Evolutionary conservation across 2,329 filamentous ascomycete species (phyloP).

Genomic region (Cyphellophora attinorum): DNA sequence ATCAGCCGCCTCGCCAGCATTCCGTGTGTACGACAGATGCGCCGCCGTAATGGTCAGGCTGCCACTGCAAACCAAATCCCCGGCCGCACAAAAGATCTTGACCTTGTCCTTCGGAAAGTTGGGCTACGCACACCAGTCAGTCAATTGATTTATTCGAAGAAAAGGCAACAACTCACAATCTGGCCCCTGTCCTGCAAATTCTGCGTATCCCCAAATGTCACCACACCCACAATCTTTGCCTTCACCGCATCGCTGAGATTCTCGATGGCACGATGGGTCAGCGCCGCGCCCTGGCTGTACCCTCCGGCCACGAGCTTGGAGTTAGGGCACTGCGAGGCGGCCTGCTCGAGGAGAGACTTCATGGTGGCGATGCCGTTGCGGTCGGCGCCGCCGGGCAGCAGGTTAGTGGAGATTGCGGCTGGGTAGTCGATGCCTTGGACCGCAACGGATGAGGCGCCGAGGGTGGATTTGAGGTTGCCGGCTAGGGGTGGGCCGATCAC

Average conservation of each 20-base stretch:
- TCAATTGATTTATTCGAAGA: not conserved
- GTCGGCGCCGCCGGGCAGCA: constrained; percentile 4
- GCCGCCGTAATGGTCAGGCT: constrained; percentile 30
- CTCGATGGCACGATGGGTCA: constrained; percentile 24
- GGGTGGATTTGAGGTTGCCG: constrained; percentile 16
- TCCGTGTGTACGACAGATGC: constrained; percentile 30
- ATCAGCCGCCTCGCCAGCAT: constrained; percentile 27
- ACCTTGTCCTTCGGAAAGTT: constrained; percentile 32
- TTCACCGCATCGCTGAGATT: constrained; percentile 16
- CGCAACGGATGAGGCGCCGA: constrained; percentile 3
- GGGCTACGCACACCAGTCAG: constrained; percentile 7
- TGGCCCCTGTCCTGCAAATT: constrained; percentile 28
- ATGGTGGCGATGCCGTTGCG: constrained; percentile 3
- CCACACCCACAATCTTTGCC: constrained; percentile 29
- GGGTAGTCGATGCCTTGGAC: constrained; percentile 5
- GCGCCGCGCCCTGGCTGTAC: constrained; percentile 24
- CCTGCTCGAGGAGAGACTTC: constrained; percentile 1
- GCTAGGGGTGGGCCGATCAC: constrained; percentile 24
- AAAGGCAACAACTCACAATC: constrained; percentile 18
- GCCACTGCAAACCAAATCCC: constrained; percentile 43
- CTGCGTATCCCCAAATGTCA: constrained; percentile 39
- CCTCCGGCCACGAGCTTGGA: constrained; percentile 1
- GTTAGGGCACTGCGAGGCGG: constrained; percentile 3
- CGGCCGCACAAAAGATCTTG: constrained; percentile 39
- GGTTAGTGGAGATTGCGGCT: constrained; percentile 3